Conservation (phyloP, 2,329 filamentous ascomycete genomes). For the Alternaria hordeiaustralica region DNA sequence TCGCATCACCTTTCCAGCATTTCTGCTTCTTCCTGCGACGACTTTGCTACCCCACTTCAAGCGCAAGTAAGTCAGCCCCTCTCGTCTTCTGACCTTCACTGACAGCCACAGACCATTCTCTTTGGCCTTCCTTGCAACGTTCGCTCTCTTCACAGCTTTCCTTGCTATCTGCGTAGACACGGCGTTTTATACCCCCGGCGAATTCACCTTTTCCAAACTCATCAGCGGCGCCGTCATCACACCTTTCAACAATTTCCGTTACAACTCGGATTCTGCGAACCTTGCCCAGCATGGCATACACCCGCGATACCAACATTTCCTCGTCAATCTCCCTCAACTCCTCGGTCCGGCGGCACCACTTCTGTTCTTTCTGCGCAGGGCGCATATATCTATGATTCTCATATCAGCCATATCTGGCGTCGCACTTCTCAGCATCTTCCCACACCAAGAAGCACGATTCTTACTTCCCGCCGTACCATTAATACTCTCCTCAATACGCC, state of each 20-base stretch:
- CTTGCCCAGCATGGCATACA: constrained; percentile 61
- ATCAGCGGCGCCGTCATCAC: constrained; percentile 61
- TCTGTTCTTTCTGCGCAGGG: constrained; percentile 58
- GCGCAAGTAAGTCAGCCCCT: constrained; percentile 67
- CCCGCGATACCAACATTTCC: constrained; percentile 59
- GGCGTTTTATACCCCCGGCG: constrained; percentile 72
- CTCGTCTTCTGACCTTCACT: constrained; percentile 1
- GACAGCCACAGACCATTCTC: constrained; percentile 57
- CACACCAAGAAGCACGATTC: constrained; percentile 82
- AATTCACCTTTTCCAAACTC: constrained; percentile 70
- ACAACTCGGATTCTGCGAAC: constrained; percentile 58
- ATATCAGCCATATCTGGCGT: constrained; percentile 78
- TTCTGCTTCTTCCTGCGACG: constrained; percentile 81
- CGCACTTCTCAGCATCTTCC: constrained; percentile 73
- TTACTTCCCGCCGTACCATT: constrained; percentile 76
- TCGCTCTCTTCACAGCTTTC: constrained; percentile 70
- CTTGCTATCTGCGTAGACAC: constrained; percentile 85
- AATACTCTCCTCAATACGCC: constrained; percentile 73
- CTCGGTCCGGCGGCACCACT: constrained; percentile 60
- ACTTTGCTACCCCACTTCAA: constrained; percentile 84
- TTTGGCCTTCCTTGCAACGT: constrained; percentile 68
- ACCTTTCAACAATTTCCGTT: constrained; percentile 60
- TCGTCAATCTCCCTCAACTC: constrained; percentile 60
- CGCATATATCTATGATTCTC: constrained; percentile 62
- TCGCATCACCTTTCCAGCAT: constrained; percentile 95